phyloP scores from a whole-genome alignment of 345 rosid genomes.

The Noccaea caerulescens region DNA sequence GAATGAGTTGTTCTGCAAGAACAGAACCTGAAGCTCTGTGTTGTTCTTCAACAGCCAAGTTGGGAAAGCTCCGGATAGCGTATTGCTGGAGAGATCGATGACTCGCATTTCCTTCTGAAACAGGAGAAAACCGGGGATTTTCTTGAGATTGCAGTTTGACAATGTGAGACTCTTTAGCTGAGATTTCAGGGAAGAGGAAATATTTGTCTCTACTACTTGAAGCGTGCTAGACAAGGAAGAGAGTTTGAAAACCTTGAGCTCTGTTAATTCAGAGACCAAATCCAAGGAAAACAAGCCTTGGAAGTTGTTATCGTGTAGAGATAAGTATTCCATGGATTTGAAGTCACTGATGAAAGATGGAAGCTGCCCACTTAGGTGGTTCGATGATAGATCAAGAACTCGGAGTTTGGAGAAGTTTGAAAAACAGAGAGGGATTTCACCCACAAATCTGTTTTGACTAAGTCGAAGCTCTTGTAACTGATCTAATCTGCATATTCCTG shows the following conservation, averaged over 20 bases:
- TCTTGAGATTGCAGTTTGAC: constrained; percentile 13
- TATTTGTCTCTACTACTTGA: constrained; percentile 8
- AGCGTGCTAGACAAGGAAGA: constrained; percentile 25
- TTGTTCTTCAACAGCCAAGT: constrained; percentile 38
- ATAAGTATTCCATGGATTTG: constrained; percentile 23
- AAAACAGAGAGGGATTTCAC: constrained; percentile 30
- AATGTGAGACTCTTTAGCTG: constrained; percentile 22
- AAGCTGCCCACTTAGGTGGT: constrained; percentile 31
- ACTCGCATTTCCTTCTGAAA: constrained; percentile 17
- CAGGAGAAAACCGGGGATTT: constrained; percentile 19
- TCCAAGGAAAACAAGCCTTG: constrained; percentile 26
- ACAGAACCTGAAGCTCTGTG: constrained; percentile 23
- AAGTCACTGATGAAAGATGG: constrained; percentile 22
- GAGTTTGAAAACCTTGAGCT: constrained; percentile 35
- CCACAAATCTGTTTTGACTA: constrained; percentile 23
- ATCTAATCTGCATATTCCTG: constrained; percentile 20
- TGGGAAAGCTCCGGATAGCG: constrained; percentile 25
- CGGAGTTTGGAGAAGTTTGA: constrained; percentile 17
- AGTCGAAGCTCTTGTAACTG: constrained; percentile 27
- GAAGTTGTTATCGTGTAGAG: constrained; percentile 18
- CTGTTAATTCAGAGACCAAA: constrained; percentile 1
- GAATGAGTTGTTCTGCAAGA: constrained; percentile 30
- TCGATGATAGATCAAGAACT: constrained; percentile 35
- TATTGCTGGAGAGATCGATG: constrained; percentile 30
- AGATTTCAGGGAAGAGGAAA: background rate